Percentiles rank a stretch among this genome's conserved stretches.
phyloP scores from a whole-genome alignment of 169 alveolate species.

The Plasmodium fragile region DNA sequence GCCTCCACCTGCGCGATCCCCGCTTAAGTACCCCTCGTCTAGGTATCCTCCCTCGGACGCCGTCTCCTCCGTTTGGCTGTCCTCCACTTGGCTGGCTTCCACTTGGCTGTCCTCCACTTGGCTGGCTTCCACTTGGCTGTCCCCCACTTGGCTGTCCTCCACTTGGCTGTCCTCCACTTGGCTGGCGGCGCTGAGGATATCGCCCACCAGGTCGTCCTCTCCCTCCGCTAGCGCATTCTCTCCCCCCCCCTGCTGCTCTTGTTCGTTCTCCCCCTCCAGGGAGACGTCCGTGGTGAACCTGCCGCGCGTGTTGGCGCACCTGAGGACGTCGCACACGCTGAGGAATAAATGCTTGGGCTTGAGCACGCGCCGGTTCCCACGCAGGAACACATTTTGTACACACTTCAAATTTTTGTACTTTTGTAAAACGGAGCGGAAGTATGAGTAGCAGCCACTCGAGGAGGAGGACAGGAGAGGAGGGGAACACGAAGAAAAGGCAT shows the following conservation, averaged over 20 bases:
- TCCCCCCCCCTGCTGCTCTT: neutral
- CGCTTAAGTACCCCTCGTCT: neutral
- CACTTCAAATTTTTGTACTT: conserved; percentile 17
- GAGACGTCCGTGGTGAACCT: conserved; percentile 13
- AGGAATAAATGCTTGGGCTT: conserved; percentile 28
- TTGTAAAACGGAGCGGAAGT: conserved; percentile 13
- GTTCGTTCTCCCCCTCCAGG: neutral
- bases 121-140: neutral
- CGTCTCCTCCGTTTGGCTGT: neutral
- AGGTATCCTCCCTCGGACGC: neutral
- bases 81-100: neutral
- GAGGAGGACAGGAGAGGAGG: too few relatives aligned
- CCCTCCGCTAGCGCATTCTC: neutral
- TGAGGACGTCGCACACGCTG: conserved; percentile 30
- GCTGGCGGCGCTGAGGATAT: too few relatives aligned
- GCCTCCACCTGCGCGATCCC: neutral
- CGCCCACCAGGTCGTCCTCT: neutral
- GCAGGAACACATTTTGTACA: conserved; percentile 23
- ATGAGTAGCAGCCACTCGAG: neutral
- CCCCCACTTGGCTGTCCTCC: neutral
- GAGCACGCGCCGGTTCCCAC: conserved; percentile 25
- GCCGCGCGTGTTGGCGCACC: neutral
- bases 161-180: neutral
- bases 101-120: neutral
- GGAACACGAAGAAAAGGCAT: neutral